Evolutionary conservation across 2,329 filamentous ascomycete genomes (phyloP), one percentile per base, ranked within the genome.

Genomic region (Nemania abortiva): DNA sequence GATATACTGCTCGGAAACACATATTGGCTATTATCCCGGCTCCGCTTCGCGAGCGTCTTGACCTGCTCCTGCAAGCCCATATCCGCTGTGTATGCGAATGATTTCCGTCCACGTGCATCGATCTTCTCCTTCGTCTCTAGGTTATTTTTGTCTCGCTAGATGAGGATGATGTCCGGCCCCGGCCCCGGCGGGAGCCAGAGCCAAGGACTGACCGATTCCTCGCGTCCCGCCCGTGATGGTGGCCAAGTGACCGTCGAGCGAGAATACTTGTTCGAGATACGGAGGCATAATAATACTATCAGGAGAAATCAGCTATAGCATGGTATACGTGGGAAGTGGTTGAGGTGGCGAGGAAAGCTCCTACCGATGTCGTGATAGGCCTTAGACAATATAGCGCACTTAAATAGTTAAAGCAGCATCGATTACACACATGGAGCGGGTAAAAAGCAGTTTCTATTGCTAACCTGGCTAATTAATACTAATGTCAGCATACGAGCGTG

Each of bases 1-100:
- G 22, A 42, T 29, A 34, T 20, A 18, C 13, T 3, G 29, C n/a
- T 42, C 11, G 10, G 45, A 42, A 59, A 52, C 47, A 65, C 63
- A 18, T 65, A 65, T 55, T 89, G 85, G 64, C 86, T 86, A 75
- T 90, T 88, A 56, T 83, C 82, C n/a, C 91, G 82, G 64, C 94
- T 81, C 47, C 83, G 82, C 55, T 90, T 87, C 2, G 88, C 82
- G 6, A 94, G 84, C 0, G 81, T 80, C 42, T 85, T 82, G 63
- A 94, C 89, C 22, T 89, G 87, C 29, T 83, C 77, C 34, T 84
- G 80, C 1, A 86, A 88, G 49, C 88, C 84, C 56, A 95, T 88
- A 80, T 95, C 91, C 29, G 89, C 89, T 3, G 85, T 88, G 82
- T 92, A 92, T 76, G 94, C 89, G 63, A 79, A 83, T 60, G 87